A percentile compares a stretch with the other conserved stretches of the same genome.
Conservation (phyloP, 78 protist genomes). For the Andalucia godoyi region DNA sequence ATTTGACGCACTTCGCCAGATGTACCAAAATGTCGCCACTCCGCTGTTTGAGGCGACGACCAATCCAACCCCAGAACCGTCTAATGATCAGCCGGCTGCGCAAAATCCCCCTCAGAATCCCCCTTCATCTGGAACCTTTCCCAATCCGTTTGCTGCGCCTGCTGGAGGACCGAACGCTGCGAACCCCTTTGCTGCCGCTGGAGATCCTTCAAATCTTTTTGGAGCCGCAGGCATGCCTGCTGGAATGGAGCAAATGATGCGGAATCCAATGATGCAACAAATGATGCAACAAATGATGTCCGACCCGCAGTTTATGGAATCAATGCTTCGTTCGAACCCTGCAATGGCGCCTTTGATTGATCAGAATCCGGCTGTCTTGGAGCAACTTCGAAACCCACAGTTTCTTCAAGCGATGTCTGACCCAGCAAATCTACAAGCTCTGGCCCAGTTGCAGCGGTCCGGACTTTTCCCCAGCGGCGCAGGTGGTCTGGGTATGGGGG, state of each 20-base stretch:
- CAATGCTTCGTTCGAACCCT: not conserved
- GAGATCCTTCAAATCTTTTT: conserved; percentile 5
- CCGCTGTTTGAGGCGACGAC: conserved; percentile 47
- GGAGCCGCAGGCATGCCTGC: conserved; percentile 3
- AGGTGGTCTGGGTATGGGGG: conserved; percentile 1
- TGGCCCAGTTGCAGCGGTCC: not conserved
- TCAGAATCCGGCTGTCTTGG: conserved; percentile 31
- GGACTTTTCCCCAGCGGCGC: not conserved
- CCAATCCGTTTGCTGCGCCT: conserved; percentile 64
- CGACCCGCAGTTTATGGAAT: conserved; percentile 51
- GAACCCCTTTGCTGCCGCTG: not conserved
- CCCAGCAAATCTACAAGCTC: conserved; percentile 17
- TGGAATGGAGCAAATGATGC: conserved; percentile 29
- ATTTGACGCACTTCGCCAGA: conserved; percentile 50
- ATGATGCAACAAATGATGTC: conserved; percentile 30
- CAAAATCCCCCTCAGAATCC: not conserved
- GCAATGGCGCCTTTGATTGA: not conserved
- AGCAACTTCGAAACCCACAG: conserved; percentile 39
- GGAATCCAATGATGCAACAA: conserved; percentile 48
- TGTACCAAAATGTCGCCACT: conserved; percentile 65
- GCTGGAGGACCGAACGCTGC: conserved; percentile 24
- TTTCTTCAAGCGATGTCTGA: conserved; percentile 41
- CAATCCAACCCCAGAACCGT: conserved; percentile 19
- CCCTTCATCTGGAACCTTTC: conserved; percentile 23
- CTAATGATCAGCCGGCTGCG: not conserved